Conservation (phyloP, 2,329 filamentous ascomycete species). For the Grosmannia clavigera region DNA sequence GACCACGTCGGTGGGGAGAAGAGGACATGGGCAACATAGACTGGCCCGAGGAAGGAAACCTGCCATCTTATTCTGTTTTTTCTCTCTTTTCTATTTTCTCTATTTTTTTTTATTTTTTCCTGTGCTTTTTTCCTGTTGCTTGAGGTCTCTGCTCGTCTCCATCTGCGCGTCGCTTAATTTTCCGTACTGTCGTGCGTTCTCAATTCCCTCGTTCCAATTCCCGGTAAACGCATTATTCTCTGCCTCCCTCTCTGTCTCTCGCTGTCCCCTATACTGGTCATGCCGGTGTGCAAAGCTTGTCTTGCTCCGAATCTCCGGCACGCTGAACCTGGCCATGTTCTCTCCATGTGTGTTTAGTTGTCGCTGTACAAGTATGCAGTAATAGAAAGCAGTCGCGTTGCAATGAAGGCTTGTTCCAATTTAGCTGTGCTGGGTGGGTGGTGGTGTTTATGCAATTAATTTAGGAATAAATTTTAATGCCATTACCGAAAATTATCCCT, state of each 20-base stretch:
- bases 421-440: background rate
- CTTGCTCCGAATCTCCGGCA: too few species aligned
- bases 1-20: constrained; percentile 3
- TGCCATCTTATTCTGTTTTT: background rate
- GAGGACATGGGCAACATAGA: constrained; percentile 5
- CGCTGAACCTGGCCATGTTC: background rate
- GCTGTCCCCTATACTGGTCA: too few species aligned
- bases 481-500: constrained; percentile 20
- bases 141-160: background rate
- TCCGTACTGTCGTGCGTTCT: background rate
- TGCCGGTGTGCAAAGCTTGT: too few species aligned
- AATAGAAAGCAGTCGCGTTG: background rate
- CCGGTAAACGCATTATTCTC: too few species aligned
- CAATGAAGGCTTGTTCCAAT: background rate
- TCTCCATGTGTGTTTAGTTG: background rate
- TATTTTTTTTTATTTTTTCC: background rate
- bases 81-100: background rate
- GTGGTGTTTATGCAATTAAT: constrained; percentile 4
- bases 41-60: constrained; percentile 3
- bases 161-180: background rate
- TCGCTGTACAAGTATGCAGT: background rate
- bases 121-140: background rate
- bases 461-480: constrained; percentile 8
- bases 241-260: too few species aligned
- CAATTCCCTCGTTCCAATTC: too few species aligned